A percentile compares a stretch with the other conserved stretches of the same genome.
Evolutionary conservation across 108 stramenopile species (phyloP).

Genomic region (Cylindrotheca fusiformis): DNA sequence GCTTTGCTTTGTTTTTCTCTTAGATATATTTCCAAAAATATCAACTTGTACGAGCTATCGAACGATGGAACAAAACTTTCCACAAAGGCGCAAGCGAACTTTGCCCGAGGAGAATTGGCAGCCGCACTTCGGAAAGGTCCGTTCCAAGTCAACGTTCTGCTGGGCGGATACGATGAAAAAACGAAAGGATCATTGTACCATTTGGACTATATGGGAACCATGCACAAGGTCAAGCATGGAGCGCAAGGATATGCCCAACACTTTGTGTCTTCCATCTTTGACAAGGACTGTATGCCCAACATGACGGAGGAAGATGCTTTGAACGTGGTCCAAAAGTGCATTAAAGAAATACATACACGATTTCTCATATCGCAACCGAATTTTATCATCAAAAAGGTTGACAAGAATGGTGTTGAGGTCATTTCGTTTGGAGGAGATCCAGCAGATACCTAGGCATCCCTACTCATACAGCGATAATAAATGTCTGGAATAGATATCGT

Average conservation of each 20-base stretch:
- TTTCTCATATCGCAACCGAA: constrained; percentile 92
- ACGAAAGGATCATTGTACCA: constrained; percentile 78
- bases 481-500: too few relatives aligned
- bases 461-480: too few relatives aligned
- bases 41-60: constrained; percentile 90
- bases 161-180: constrained; percentile 88
- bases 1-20: background rate
- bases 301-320: constrained; percentile 84
- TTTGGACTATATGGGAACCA: constrained; percentile 91
- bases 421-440: constrained; percentile 75
- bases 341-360: constrained; percentile 88
- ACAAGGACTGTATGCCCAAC: constrained; percentile 86
- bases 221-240: constrained; percentile 80
- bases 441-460: constrained; percentile 49
- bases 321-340: constrained; percentile 82
- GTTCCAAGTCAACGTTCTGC: constrained; percentile 93
- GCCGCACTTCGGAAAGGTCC: constrained; percentile 93
- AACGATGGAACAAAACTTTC: constrained; percentile 90
- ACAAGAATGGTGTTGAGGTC: constrained; percentile 86
- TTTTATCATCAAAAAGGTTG: constrained; percentile 94
- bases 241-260: constrained; percentile 92
- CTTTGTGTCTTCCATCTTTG: constrained; percentile 94
- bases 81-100: constrained; percentile 93
- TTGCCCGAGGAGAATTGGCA: constrained; percentile 92
- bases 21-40: constrained; percentile 90